A percentile compares a stretch with the other conserved stretches of the same genome.
These are phyloP conservation scores for Elsinoe perseae DNA, from an alignment of 2,329 filamentous ascomycete genomes.

Conservation along the genomic window DNA sequence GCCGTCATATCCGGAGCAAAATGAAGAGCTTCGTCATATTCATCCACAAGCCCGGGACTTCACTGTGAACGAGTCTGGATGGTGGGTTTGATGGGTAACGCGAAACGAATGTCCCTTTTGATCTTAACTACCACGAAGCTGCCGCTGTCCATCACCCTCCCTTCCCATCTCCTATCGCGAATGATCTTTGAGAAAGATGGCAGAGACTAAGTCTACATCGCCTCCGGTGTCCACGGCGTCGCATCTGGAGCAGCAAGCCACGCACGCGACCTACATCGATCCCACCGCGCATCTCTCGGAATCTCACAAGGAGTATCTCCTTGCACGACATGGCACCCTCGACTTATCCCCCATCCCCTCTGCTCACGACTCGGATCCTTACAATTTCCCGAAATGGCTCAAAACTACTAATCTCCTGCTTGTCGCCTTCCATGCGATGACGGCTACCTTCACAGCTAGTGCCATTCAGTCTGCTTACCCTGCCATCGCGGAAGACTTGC, in stretches of 20 bases:
- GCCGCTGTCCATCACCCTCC: neutral
- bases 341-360: constrained; percentile 48
- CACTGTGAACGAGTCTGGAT: neutral
- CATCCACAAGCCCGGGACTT: neutral
- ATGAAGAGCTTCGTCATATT: neutral
- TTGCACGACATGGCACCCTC: constrained; percentile 47
- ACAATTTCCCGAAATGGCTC: constrained; percentile 50
- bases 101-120: neutral
- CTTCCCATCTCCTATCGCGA: neutral
- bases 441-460: constrained; percentile 47
- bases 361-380: constrained; percentile 45
- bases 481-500: constrained; percentile 44
- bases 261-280: constrained; percentile 24
- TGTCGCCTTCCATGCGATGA: constrained; percentile 44
- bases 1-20: neutral
- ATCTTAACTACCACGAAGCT: neutral
- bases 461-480: constrained; percentile 48
- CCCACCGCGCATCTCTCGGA: constrained; percentile 32
- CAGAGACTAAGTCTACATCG: neutral
- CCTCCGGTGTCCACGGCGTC: neutral
- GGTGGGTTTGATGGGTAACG: neutral
- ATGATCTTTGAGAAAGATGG: neutral
- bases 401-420: constrained; percentile 47
- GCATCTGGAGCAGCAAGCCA: constrained; percentile 14
- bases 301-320: constrained; percentile 44